Base-by-base conservation (phyloP, 108 stramenopile species). In the Cyclostephanos tholiformis region DNA sequence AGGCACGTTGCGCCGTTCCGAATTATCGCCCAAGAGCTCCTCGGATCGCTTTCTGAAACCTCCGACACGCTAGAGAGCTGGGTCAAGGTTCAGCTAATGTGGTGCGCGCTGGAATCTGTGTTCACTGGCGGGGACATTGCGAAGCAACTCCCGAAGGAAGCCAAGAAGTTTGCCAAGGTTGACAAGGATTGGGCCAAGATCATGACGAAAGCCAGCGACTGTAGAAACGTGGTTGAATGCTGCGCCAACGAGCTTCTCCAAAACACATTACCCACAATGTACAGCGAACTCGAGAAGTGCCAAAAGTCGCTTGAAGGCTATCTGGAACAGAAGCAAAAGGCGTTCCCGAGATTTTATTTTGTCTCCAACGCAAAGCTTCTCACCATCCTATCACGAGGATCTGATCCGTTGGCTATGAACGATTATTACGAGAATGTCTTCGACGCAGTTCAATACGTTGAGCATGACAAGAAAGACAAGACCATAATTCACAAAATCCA, bases 121-220 rank as follows among this genome's bases (percentile, higher is more conserved):
- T 96, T 96, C 73, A 93, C 92, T 2, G 93, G 93, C 29, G 96
- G 96, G 25, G 96, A 96, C 75, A 96, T 96, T 72, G 93, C 94
- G 49, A 95, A 94, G 79, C 93, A 95, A 75, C 71, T 96, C 75
- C 96, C 96, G 32, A 89, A 87, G 73, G 94, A 93, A 67, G 96
- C 96, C 20, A 93, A 94, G 68, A 95, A 95, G 82, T 96, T 96
- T 77, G 83, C 87, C 43, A 94, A 94, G 75, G 85, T 96, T 0
- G 94, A 96, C 86, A 96, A 95, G 86, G 94, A 95, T 67, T 95
- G 92, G 91, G 85, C 80, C 48, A 93, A 93, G 62, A 85, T 95
- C 32, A 93, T 92, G 93, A 69, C 77, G 48, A 91, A 93, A 65
- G 91, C 92, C 27, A 77, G 77, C 30, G 91, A 91, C 43, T 88